Evolutionary conservation across 345 rosid species (phyloP).

Genomic region (Brassica cretica): DNA sequence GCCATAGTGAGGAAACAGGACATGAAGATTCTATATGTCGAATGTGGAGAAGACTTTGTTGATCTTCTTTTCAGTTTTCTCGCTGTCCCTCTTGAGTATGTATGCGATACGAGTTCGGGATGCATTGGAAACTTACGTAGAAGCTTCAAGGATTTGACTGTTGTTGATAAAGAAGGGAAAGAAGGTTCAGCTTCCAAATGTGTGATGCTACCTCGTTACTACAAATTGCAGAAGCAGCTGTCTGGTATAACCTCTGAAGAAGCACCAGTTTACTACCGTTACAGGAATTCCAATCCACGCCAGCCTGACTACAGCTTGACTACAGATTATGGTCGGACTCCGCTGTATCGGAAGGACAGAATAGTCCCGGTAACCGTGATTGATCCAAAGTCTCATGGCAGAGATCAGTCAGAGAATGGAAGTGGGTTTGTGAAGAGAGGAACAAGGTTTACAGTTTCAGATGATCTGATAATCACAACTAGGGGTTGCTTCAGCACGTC

Average conservation of each 20-base stretch:
- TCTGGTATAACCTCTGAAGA: neutral
- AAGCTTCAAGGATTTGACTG: constrained; percentile 14
- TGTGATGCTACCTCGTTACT: constrained; percentile 2
- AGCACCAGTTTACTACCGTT: constrained; percentile 8
- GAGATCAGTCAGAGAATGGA: neutral
- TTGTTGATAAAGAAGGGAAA: neutral
- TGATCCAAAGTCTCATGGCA: constrained; percentile 13
- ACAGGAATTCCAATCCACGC: constrained; percentile 5
- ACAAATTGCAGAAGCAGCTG: constrained; percentile 4
- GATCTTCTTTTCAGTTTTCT: constrained; percentile 26
- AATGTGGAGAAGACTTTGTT: constrained; percentile 19
- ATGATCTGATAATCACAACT: constrained; percentile 1
- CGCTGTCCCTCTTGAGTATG: neutral
- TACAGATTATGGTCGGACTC: neutral
- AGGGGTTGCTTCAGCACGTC: neutral
- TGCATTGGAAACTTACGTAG: neutral
- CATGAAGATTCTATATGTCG: neutral
- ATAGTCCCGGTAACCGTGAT: neutral
- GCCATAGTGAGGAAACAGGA: neutral
- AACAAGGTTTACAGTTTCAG: constrained; percentile 19
- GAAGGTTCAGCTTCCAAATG: neutral
- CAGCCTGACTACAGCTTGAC: constrained; percentile 23
- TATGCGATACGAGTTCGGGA: neutral
- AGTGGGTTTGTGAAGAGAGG: constrained; percentile 20
- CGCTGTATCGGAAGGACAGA: constrained; percentile 15